phyloP scores from a whole-genome alignment of 2,329 filamentous ascomycete species.

The Trichoderma sp. region DNA sequence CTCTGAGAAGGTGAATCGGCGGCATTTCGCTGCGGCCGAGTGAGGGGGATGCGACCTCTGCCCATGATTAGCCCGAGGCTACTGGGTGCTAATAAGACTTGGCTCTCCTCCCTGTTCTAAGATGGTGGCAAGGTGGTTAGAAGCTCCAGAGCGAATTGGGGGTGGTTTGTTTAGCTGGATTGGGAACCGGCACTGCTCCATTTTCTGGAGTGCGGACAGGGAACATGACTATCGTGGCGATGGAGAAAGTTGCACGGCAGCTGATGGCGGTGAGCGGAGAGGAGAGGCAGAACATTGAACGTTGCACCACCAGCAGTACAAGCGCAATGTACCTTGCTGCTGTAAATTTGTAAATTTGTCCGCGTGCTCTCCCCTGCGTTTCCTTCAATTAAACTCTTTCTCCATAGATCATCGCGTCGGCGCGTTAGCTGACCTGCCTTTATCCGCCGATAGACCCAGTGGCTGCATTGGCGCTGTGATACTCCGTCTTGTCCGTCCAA shows the following conservation, averaged over 20 bases:
- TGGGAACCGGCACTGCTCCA: constrained; percentile 7
- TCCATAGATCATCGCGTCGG: constrained; percentile 16
- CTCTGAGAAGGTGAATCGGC: constrained; percentile 17
- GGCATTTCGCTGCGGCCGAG: constrained; percentile 8
- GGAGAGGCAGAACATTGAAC: neutral
- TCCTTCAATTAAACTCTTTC: constrained; percentile 14
- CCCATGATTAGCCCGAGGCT: constrained; percentile 11
- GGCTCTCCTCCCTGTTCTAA: neutral
- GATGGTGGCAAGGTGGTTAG: neutral
- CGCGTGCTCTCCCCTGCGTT: neutral
- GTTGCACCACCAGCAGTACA: neutral
- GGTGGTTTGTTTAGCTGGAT: neutral
- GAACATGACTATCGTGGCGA: constrained; percentile 10
- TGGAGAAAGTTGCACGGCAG: neutral
- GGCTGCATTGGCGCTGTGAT: neutral
- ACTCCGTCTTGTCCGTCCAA: neutral
- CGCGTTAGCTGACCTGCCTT: neutral
- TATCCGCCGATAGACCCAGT: constrained; percentile 2
- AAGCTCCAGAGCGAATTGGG: neutral
- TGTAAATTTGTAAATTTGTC: neutral
- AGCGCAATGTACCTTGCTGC: neutral
- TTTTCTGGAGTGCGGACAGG: neutral
- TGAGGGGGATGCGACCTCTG: neutral
- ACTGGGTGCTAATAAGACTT: neutral
- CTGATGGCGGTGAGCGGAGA: constrained; percentile 3